Base-by-base conservation (phyloP, 192 early-diverging fungal species). In the Mortierella antarctica region DNA sequence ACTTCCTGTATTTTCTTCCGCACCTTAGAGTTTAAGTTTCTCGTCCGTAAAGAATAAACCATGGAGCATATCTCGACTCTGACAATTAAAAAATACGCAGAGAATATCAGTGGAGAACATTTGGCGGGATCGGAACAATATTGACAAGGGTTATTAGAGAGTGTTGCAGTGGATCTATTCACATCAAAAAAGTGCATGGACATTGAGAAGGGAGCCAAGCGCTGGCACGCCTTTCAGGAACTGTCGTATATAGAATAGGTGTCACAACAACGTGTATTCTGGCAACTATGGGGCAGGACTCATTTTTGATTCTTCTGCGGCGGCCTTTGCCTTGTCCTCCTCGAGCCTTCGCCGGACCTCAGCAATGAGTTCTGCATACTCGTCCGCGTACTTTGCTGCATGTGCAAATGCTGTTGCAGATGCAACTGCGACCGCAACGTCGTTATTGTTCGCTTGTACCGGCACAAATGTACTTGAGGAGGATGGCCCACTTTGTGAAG, bases 41-140 rank as follows among this genome's bases (percentile, higher is more conserved):
- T 51, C 49, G 57, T 55, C 57, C 55, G 20, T 65, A 53, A 71
- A 80, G 71, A 80, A 31, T 31, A 80, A 80, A 64, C 57, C 69
- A 47, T 72, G 77, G 77, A 80, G 77, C 77, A 72, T 57, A 52
- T 64, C 63, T 68, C 65, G 77, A 80, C 77, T 80, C 69, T 80
- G 63, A 72, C 69, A 44, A 68, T 67, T 68, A 65, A 65, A 77
- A 50, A 62, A 69, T 62, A 31, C 44, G 21, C 20, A n/a, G 47
- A 31, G 3, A 31, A 31, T 31, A 31, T 31, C 31, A 31, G 31
- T 31, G 31, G 31, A 31, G 31, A 31, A 31, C 31, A 31, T 31
- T 31, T 31, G 31, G 31, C 31, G 31, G 31, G 31, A 31, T 31
- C 31, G 31, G 31, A 31, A 31, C 31, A 31, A 3, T 31, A 31